A percentile compares a stretch with the other conserved stretches of the same genome.
Conservation (phyloP, 1,284 basidiomycete species). For the Irpex rosettiformis region DNA sequence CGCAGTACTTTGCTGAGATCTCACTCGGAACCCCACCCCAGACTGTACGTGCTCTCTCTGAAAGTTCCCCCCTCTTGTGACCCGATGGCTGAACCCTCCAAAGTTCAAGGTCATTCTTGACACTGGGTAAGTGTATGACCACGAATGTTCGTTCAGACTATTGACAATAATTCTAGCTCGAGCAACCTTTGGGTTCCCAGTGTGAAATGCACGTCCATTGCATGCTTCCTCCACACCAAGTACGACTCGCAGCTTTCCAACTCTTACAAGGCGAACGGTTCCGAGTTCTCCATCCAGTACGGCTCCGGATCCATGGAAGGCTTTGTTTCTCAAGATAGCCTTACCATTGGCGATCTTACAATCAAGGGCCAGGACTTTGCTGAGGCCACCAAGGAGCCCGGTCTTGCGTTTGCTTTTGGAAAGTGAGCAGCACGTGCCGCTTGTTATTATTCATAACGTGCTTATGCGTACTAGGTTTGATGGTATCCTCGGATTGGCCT, state of each 20-base stretch:
- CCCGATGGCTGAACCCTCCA: constrained; percentile 5
- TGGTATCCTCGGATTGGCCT: constrained; percentile 93
- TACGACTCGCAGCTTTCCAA: constrained; percentile 86
- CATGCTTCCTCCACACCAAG: constrained; percentile 96
- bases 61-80: constrained; percentile 2
- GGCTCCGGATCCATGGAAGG: constrained; percentile 98
- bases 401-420: constrained; percentile 96
- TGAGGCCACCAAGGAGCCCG: constrained; percentile 95
- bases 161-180: constrained; percentile 45
- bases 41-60: constrained; percentile 35
- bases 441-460: not conserved
- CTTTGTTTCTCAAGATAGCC: constrained; percentile 84
- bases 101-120: constrained; percentile 87
- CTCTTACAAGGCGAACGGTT: constrained; percentile 91
- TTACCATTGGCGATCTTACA: constrained; percentile 83
- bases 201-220: constrained; percentile 86
- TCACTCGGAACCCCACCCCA: constrained; percentile 80
- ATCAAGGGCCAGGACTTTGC: constrained; percentile 89
- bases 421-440: constrained; percentile 57
- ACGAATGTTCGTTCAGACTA: constrained; percentile 4
- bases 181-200: constrained; percentile 96
- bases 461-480: constrained; percentile 71
- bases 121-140: constrained; percentile 54
- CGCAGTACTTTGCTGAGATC: constrained; percentile 95
- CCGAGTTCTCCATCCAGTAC: constrained; percentile 91